Conservation (phyloP, 169 alveolate species). For the Besnoitia besnoiti region DNA sequence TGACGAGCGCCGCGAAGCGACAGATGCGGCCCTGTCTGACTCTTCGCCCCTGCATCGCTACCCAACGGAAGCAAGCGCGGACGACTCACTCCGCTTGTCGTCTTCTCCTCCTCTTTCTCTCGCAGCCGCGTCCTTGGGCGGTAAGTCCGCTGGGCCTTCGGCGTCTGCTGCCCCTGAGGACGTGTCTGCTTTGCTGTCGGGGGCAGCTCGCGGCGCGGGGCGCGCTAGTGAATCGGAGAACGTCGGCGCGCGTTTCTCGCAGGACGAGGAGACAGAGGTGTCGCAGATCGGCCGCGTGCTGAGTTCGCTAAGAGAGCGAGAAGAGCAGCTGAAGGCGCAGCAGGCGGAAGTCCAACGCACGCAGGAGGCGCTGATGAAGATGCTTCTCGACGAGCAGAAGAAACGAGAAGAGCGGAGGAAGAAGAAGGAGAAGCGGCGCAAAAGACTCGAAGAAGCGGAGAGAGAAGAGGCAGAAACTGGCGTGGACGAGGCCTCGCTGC, state of each 20-base stretch:
- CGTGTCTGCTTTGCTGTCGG: no score
- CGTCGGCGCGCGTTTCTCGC: not conserved
- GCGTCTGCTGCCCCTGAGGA: no score
- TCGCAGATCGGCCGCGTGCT: conserved; percentile 15
- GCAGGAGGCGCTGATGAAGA: not conserved
- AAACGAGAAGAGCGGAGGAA: conserved; percentile 6
- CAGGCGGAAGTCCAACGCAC: conserved; percentile 5
- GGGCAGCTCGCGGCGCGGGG: not conserved
- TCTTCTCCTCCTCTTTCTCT: not conserved
- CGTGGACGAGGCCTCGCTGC: not conserved
- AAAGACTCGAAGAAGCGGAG: not conserved
- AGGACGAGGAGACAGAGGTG: not conserved
- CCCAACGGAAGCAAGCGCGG: no score
- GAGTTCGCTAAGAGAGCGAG: not conserved
- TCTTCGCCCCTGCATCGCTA: no score
- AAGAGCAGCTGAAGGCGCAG: conserved; percentile 35
- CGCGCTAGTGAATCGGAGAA: not conserved
- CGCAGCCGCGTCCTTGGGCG: not conserved
- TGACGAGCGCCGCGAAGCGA: no score
- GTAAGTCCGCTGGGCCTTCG: not conserved
- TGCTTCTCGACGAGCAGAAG: not conserved
- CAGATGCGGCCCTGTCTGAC: no score
- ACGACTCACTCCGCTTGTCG: no score
- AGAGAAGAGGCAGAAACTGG: not conserved
- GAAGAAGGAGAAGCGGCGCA: conserved; percentile 35